phyloP scores from a whole-genome alignment of 306 rosid genomes.

The Dryas drummondii region DNA sequence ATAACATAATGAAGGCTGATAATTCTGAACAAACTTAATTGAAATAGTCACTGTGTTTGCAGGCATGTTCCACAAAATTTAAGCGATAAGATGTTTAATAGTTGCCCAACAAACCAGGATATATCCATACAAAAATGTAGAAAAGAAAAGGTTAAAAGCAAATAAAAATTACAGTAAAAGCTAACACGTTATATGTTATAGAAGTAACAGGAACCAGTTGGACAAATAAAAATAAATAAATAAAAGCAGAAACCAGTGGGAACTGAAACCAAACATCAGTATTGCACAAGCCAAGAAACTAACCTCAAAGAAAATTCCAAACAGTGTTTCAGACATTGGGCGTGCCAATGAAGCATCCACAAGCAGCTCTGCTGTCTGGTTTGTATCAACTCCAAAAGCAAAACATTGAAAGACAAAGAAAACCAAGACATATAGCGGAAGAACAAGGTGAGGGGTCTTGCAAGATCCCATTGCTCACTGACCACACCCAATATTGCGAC shows the following conservation, averaged over 20 bases:
- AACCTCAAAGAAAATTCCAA: constrained; percentile 91
- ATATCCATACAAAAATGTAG: background rate
- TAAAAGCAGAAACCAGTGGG: background rate
- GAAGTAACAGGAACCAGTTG: background rate
- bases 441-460: constrained; percentile 36
- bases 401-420: constrained; percentile 37
- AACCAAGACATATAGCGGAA: constrained; percentile 42
- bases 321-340: constrained; percentile 60
- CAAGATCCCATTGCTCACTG: constrained; percentile 54
- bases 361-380: constrained; percentile 36
- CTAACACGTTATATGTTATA: too few species aligned
- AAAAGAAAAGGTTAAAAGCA: background rate
- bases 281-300: background rate
- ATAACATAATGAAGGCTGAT: background rate
- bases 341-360: constrained; percentile 63
- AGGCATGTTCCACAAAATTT: background rate
- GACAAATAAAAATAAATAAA: background rate
- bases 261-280: background rate
- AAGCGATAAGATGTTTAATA: background rate
- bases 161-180: background rate
- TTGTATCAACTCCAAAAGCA: constrained; percentile 42
- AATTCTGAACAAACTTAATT: background rate
- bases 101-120: background rate
- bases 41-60: background rate
- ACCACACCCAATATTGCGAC: constrained; percentile 43